Evolutionary conservation across 805 yeast species (phyloP), one percentile per base, ranked within the genome.

Genomic region (Candida nonsorbophila): DNA sequence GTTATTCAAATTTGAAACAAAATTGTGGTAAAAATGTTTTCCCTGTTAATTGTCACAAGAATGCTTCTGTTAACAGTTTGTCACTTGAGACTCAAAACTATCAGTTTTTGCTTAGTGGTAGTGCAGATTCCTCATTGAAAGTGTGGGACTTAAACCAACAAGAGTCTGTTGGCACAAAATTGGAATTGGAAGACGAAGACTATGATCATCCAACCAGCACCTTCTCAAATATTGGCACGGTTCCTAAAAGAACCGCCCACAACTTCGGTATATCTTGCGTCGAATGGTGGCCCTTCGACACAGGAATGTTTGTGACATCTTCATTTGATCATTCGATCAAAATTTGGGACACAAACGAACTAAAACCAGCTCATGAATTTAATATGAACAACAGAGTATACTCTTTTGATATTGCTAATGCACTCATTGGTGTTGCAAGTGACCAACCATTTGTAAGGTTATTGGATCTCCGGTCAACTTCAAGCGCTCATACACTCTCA

Each of bases 201-300:
- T 49, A 58, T 16, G 56, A 65, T 20, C 39, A 53, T 11, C 51
- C 62, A 4, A 42, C 47, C 40, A 28, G 47, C 4, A 36, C 59
- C 7, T 55, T 35, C 19, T 12, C 36, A 4, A 37, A 38, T 11
- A 19, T 63, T 4, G 69, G 62, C 4, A 47, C 63, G 4, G 40
- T 64, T 4, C 68, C 69, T 0, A 44, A 63, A 14, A 57, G 52
- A 28, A 28, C 63, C 5, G 64, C 52, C 10, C 97, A 88, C 47
- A 51, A 58, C 12, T 85, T 67, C 49, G 95, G 95, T 0, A 66
- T 88, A 0, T 82, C 94, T 0, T 57, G 73, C 10, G 62, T 84
- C 1, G 64, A 69, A 43, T 88, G 97, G 97, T 90, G 95, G 90
- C 87, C 92, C 0, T 60, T 62, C 25, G 97, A 88, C 53, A 75